phyloP scores from a whole-genome alignment of 495 filamentous ascomycete genomes.

The Collariella sp. region DNA sequence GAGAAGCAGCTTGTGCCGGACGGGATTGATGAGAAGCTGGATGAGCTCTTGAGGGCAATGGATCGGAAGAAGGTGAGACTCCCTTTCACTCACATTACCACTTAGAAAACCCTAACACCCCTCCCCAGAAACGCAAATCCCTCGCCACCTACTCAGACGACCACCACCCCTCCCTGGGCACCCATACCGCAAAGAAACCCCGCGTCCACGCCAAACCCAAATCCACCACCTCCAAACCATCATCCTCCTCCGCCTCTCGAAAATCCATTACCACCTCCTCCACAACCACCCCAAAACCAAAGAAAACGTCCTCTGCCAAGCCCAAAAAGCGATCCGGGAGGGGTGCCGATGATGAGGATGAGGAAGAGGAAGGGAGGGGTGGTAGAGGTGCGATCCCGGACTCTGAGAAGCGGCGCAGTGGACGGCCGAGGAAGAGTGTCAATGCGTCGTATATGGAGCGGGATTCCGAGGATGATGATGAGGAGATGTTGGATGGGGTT shows the following conservation, averaged over 20 bases:
- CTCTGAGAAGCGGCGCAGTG: conserved; percentile 43
- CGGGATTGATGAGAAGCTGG: conserved; percentile 67
- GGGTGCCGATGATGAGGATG: conserved; percentile 24
- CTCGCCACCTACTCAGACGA: conserved; percentile 32
- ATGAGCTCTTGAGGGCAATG: conserved; percentile 49
- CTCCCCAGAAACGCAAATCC: conserved; percentile 41
- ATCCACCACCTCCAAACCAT: conserved; percentile 6
- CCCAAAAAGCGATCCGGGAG: conserved; percentile 15
- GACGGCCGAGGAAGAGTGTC: conserved; percentile 29
- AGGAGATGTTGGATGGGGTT: conserved; percentile 50
- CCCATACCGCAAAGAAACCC: conserved; percentile 16
- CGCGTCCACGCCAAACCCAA: conserved; percentile 29
- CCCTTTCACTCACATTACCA: neutral
- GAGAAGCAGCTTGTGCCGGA: conserved; percentile 75
- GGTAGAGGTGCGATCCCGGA: conserved; percentile 27
- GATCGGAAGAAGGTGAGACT: conserved; percentile 47
- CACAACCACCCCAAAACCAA: neutral
- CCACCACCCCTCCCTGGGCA: conserved; percentile 20
- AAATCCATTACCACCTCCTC: neutral
- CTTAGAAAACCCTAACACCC: conserved; percentile 2
- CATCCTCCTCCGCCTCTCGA: too few relatives aligned
- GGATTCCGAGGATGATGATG: conserved; percentile 45
- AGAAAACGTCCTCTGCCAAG: neutral
- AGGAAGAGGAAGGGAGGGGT: conserved; percentile 3
- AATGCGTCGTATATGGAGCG: conserved; percentile 42